A percentile compares a stretch with the other conserved stretches of the same genome.
phyloP scores from a whole-genome alignment of 2,329 filamentous ascomycete species.

The Fusarium poae region DNA sequence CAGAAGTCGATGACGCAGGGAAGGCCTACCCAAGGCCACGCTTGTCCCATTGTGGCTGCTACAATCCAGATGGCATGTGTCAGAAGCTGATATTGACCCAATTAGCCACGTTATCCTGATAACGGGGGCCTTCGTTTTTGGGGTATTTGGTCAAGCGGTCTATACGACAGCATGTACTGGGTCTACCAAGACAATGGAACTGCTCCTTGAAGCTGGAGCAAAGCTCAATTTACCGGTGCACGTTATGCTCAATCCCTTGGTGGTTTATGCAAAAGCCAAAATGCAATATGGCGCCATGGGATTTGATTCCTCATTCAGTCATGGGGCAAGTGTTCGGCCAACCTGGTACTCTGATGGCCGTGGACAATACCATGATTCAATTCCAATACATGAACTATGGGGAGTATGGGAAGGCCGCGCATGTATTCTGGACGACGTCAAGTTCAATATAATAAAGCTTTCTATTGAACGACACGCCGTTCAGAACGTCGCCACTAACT shows the following conservation, averaged over 20 bases:
- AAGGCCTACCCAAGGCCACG: accelerated
- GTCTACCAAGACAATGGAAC: neutral
- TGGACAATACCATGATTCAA: neutral
- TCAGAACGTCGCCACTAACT: neutral
- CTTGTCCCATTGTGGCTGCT: neutral
- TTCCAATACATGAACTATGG: neutral
- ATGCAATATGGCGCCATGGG: accelerated
- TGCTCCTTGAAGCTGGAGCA: neutral
- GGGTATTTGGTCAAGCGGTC: too few species aligned
- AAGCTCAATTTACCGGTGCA: neutral
- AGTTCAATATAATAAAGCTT: neutral
- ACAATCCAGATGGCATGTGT: neutral
- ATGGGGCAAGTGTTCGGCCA: neutral
- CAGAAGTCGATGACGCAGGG: neutral
- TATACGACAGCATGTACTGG: too few species aligned
- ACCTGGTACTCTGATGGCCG: neutral
- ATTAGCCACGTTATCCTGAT: too few species aligned
- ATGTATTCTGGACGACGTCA: neutral
- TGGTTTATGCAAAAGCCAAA: neutral
- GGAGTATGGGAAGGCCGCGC: neutral
- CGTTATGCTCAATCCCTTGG: neutral
- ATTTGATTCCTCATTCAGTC: neutral
- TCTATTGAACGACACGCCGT: neutral
- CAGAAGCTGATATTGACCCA: too few species aligned
- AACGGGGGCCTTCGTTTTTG: too few species aligned